A percentile compares a stretch with the other conserved stretches of the same genome.
phyloP scores from a whole-genome alignment of 2,329 filamentous ascomycete genomes.

The Phoma sp. region DNA sequence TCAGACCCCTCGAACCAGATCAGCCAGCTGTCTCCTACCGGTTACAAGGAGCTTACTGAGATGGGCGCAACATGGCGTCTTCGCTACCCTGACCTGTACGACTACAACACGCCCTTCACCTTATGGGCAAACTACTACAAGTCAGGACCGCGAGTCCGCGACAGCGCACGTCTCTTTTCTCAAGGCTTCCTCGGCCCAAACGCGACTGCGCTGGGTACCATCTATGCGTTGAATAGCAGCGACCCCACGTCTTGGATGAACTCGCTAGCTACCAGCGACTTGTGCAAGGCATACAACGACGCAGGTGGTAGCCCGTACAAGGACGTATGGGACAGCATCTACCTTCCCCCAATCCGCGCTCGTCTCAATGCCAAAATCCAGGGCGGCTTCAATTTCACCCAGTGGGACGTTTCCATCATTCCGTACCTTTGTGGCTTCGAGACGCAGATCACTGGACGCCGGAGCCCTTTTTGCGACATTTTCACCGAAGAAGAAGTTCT shows the following conservation, averaged over 20 bases:
- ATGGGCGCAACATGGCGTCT: constrained; percentile 59
- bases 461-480: constrained; percentile 67
- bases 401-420: constrained; percentile 63
- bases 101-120: constrained; percentile 58
- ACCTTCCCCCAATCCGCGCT: constrained; percentile 60
- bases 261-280: constrained; percentile 67
- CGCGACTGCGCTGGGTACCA: constrained; percentile 59
- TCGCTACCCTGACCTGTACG: constrained; percentile 58
- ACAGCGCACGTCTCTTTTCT: constrained; percentile 67
- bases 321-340: constrained; percentile 58
- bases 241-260: constrained; percentile 65
- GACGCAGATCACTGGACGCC: constrained; percentile 67
- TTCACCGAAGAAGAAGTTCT: constrained; percentile 68
- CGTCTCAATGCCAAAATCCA: constrained; percentile 62
- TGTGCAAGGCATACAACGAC: constrained; percentile 66
- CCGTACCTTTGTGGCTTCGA: constrained; percentile 77
- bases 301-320: constrained; percentile 57
- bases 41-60: constrained; percentile 66
- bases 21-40: constrained; percentile 65
- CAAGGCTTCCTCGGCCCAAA: constrained; percentile 66
- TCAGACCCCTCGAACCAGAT: constrained; percentile 63
- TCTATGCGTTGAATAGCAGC: constrained; percentile 65
- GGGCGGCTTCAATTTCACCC: constrained; percentile 62
- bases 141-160: constrained; percentile 61
- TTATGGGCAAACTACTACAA: constrained; percentile 71